Percentiles rank a stretch among this genome's conserved stretches.
Evolutionary conservation across 2,329 filamentous ascomycete genomes (phyloP).

Genomic region (Helotiales sp.): DNA sequence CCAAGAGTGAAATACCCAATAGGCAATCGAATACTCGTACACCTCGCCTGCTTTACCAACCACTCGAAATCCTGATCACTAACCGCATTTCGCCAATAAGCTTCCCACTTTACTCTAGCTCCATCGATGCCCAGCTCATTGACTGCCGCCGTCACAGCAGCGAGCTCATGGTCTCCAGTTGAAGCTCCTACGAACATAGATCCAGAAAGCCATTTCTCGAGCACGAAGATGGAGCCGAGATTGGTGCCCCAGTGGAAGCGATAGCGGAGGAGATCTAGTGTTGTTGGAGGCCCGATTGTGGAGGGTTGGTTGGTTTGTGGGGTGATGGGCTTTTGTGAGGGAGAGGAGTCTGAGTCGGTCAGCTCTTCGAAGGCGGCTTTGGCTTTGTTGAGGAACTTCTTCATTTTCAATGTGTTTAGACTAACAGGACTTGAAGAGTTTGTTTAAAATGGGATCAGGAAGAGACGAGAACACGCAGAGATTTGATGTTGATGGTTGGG

Average conservation of each 20-base stretch:
- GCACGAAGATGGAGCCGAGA: conserved; percentile 62
- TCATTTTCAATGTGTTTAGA: conserved; percentile 40
- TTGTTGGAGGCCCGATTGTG: conserved; percentile 42
- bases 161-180: conserved; percentile 54
- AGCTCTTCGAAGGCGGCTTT: conserved; percentile 42
- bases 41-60: conserved; percentile 56
- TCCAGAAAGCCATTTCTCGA: conserved; percentile 61
- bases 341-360: conserved; percentile 4
- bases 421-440: background rate
- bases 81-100: conserved; percentile 57
- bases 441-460: background rate
- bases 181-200: conserved; percentile 53
- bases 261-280: conserved; percentile 54
- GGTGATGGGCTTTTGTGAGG: conserved; percentile 12
- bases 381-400: conserved; percentile 46
- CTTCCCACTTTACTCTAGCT: conserved; percentile 56
- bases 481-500: background rate
- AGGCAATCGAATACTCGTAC: conserved; percentile 62
- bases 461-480: background rate
- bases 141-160: conserved; percentile 53
- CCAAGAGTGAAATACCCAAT: conserved; percentile 65
- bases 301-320: conserved; percentile 33
- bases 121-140: conserved; percentile 52
- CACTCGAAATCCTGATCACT: conserved; percentile 57
- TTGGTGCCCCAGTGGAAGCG: conserved; percentile 65